These are phyloP conservation scores for Kuraishia borneana DNA, from an alignment of 805 yeast species.

Conservation along the genomic window DNA sequence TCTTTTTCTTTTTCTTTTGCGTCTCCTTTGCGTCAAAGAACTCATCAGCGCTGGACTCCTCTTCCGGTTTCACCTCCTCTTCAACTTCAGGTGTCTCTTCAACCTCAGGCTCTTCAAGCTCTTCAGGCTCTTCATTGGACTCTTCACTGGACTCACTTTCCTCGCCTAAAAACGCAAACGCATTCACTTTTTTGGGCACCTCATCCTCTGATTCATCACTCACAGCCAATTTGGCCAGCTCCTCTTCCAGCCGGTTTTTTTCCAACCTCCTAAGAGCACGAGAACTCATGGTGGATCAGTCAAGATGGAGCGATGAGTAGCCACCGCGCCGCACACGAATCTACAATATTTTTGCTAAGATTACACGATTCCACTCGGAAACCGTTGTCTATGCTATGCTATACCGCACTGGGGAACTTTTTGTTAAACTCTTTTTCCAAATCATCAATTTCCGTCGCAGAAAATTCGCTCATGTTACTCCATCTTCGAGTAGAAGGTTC, in stretches of 20 bases:
- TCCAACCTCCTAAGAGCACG: slow-evolving; percentile 36
- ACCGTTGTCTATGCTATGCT: too few species aligned
- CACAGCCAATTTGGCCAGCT: slow-evolving; percentile 4
- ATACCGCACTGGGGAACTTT: slow-evolving; percentile 52
- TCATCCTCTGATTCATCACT: slow-evolving; percentile 9
- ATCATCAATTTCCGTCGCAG: slow-evolving; percentile 39
- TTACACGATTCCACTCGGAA: too few species aligned
- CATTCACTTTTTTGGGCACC: slow-evolving; percentile 18
- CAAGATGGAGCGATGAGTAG: background rate
- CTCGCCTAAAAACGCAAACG: slow-evolving; percentile 31
- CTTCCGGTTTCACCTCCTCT: background rate
- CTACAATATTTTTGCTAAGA: background rate
- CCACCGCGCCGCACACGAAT: background rate
- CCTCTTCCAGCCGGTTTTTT: slow-evolving; percentile 15
- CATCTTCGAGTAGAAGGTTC: slow-evolving; percentile 1
- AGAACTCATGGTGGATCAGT: slow-evolving; percentile 29
- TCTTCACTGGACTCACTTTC: slow-evolving; percentile 14
- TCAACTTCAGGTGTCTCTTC: slow-evolving; percentile 3
- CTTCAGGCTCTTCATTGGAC: slow-evolving; percentile 5
- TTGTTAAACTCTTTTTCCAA: slow-evolving; percentile 45
- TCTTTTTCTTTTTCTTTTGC: slow-evolving; percentile 8
- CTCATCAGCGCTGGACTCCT: background rate
- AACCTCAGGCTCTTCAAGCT: slow-evolving; percentile 2
- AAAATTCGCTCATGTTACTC: slow-evolving; percentile 26
- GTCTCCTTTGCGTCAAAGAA: slow-evolving; percentile 1